Conservation (phyloP, 345 rosid genomes). For the Combretum micranthum region DNA sequence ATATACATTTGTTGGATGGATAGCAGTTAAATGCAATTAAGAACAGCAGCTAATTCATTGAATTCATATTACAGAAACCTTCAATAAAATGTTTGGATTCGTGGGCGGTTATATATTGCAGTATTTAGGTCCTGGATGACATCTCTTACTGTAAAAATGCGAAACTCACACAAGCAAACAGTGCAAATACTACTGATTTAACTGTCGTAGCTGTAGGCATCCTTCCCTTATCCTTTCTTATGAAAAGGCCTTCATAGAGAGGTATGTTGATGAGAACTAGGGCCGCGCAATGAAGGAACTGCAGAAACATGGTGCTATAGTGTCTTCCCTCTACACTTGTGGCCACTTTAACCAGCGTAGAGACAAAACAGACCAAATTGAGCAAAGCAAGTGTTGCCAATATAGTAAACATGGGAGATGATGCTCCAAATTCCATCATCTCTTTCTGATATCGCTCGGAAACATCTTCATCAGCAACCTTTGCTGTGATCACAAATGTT, state of each 20-base stretch:
- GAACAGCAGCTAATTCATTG: too few relatives aligned
- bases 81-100: too few relatives aligned
- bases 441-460: constrained; percentile 39
- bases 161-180: constrained; percentile 35
- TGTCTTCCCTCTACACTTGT: not conserved
- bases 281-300: constrained; percentile 37
- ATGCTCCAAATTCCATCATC: constrained; percentile 65
- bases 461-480: constrained; percentile 59
- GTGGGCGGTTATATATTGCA: too few relatives aligned
- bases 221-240: constrained; percentile 60
- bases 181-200: constrained; percentile 33
- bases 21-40: too few relatives aligned
- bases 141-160: constrained; percentile 6
- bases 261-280: constrained; percentile 57
- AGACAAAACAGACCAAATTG: constrained; percentile 35
- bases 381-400: constrained; percentile 58
- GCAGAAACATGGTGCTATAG: constrained; percentile 29
- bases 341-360: constrained; percentile 15
- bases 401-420: constrained; percentile 52
- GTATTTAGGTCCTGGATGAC: too few relatives aligned
- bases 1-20: too few relatives aligned
- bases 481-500: constrained; percentile 51
- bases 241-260: constrained; percentile 44
- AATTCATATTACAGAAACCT: too few relatives aligned
- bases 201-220: constrained; percentile 38